These are phyloP conservation scores for Amanita brunnescens DNA, from an alignment of 768 basidiomycete genomes.

Conservation along the genomic window DNA sequence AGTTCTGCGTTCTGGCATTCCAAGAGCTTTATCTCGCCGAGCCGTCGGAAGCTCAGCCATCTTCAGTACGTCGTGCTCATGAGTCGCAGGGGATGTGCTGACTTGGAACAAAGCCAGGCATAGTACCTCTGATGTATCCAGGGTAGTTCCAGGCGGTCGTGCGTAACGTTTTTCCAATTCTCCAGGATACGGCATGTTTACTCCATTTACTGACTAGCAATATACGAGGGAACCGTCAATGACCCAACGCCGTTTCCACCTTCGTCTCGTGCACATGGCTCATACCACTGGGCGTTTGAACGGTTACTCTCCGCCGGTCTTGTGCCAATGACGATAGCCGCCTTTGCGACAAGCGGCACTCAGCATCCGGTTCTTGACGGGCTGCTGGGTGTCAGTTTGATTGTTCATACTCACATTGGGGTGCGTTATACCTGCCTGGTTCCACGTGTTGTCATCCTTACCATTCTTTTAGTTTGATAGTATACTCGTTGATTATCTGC, in stretches of 20 bases:
- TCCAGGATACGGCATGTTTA: not conserved
- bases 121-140: not conserved
- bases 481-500: conserved; percentile 81
- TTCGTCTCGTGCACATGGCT: conserved; percentile 75
- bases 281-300: conserved; percentile 91
- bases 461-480: conserved; percentile 53
- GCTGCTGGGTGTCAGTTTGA: conserved; percentile 74
- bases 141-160: conserved; percentile 6
- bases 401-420: conserved; percentile 95
- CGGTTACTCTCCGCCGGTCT: conserved; percentile 81
- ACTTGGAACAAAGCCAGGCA: not conserved
- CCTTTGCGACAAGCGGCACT: conserved; percentile 70
- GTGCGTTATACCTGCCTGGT: conserved; percentile 35
- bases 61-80: not conserved
- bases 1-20: conserved; percentile 1
- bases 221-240: conserved; percentile 89
- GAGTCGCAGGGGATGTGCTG: not conserved
- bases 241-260: conserved; percentile 88
- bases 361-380: conserved; percentile 86
- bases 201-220: conserved; percentile 41
- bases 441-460: not conserved
- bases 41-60: not conserved
- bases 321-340: conserved; percentile 81
- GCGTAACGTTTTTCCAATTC: not conserved
- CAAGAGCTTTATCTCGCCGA: not conserved